These are phyloP conservation scores for Fusarium sterilihyphosum DNA, from an alignment of 2,329 filamentous ascomycete genomes.

Conservation along the genomic window DNA sequence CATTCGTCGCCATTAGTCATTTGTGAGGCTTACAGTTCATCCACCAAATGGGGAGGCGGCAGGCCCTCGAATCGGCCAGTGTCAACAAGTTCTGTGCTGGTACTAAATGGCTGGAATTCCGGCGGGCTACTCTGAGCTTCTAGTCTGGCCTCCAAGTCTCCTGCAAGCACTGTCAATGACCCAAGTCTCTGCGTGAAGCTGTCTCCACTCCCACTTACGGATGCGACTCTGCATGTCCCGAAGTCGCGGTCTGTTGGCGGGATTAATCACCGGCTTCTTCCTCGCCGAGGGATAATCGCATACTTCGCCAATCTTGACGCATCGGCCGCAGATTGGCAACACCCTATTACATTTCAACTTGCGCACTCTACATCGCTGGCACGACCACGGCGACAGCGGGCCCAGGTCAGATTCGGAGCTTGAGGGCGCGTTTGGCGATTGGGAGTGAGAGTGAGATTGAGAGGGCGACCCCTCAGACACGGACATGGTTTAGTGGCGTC, in stretches of 20 bases:
- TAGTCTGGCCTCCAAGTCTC: conserved; percentile 51
- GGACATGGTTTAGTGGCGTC: background rate
- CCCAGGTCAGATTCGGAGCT: conserved; percentile 11
- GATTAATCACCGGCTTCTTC: conserved; percentile 20
- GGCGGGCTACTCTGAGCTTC: conserved; percentile 9
- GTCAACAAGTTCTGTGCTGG: conserved; percentile 21
- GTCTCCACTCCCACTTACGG: background rate
- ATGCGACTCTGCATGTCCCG: conserved; percentile 29
- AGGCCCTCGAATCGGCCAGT: conserved; percentile 30
- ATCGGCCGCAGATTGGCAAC: conserved; percentile 12
- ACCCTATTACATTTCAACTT: conserved; percentile 25
- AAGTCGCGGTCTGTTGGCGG: conserved; percentile 13
- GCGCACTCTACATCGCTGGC: conserved; percentile 15
- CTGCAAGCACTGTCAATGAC: background rate
- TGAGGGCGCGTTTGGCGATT: conserved; percentile 18
- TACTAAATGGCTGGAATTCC: background rate
- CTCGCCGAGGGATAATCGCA: conserved; percentile 23
- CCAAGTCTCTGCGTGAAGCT: rapidly evolving
- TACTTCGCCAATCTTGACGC: conserved; percentile 10
- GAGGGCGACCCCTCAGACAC: conserved; percentile 22
- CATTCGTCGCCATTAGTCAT: rapidly evolving
- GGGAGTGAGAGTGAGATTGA: background rate
- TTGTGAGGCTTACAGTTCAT: conserved; percentile 17
- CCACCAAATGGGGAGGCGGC: conserved; percentile 22
- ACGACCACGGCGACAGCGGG: conserved; percentile 14